Evolutionary conservation across 371 early-diverging fungal genomes (phyloP).

Genomic region (Mucor ambiguus): DNA sequence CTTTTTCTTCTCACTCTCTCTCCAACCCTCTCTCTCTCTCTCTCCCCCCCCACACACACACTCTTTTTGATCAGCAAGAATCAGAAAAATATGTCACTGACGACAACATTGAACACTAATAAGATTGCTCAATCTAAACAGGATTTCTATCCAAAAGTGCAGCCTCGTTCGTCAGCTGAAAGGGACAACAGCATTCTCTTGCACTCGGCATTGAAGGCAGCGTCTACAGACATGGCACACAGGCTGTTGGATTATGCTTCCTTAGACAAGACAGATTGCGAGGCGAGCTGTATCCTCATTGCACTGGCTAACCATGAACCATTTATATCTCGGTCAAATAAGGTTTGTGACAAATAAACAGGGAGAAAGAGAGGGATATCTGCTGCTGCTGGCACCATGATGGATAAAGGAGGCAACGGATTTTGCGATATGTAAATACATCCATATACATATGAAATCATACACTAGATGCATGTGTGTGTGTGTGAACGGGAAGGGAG

Average conservation of each 20-base stretch:
- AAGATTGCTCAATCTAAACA: background rate
- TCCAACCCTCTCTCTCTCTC: background rate
- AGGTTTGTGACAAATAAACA: conserved; percentile 1
- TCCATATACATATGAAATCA: background rate
- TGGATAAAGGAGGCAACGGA: background rate
- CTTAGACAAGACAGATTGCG: conserved; percentile 44
- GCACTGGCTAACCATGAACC: conserved; percentile 44
- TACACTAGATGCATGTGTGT: background rate
- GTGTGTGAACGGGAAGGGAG: conserved; percentile 1
- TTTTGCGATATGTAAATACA: background rate
- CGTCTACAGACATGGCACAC: conserved; percentile 26
- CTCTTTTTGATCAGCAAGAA: background rate
- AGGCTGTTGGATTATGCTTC: conserved; percentile 28
- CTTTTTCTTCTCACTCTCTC: background rate
- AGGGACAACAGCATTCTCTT: conserved; percentile 34
- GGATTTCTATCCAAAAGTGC: conserved; percentile 13
- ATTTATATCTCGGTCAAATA: conserved; percentile 7
- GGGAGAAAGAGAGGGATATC: background rate
- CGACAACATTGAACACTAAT: background rate
- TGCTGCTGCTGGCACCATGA: background rate
- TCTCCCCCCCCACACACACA: background rate
- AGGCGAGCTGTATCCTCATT: conserved; percentile 50
- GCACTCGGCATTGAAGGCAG: conserved; percentile 21
- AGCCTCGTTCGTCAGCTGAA: conserved; percentile 49
- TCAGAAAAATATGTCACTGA: background rate